phyloP scores from a whole-genome alignment of 129 eudicot genomes.

The Solidago caesia region DNA sequence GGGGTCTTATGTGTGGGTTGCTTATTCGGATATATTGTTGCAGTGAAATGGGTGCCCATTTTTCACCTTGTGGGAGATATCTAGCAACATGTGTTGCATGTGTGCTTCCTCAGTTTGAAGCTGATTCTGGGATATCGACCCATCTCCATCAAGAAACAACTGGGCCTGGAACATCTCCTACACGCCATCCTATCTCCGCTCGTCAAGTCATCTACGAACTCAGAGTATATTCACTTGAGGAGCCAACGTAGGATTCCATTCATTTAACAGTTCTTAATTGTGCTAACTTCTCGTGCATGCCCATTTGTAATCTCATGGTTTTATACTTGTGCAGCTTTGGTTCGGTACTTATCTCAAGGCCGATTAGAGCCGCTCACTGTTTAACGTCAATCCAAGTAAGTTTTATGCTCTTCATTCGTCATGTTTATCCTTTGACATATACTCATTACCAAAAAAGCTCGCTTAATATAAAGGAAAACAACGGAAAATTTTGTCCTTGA shows the following conservation, averaged over 20 bases:
- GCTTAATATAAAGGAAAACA: background rate
- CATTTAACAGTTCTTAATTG: background rate
- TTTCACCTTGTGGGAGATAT: constrained; percentile 82
- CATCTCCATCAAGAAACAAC: constrained; percentile 43
- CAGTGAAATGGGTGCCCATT: constrained; percentile 87
- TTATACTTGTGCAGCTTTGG: constrained; percentile 49
- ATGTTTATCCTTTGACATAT: background rate
- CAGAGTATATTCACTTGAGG: constrained; percentile 65
- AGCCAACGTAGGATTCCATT: constrained; percentile 43
- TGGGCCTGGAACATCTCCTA: constrained; percentile 69
- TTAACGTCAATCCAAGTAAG: constrained; percentile 70
- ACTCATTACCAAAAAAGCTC: background rate
- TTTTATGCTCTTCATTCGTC: background rate
- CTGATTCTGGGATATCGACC: constrained; percentile 48
- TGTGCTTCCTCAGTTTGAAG: constrained; percentile 52
- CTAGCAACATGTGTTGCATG: constrained; percentile 79
- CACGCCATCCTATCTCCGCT: constrained; percentile 69
- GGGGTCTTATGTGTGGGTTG: background rate
- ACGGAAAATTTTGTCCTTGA: background rate
- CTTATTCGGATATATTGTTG: constrained; percentile 22
- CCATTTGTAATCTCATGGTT: constrained; percentile 4
- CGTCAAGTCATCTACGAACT: constrained; percentile 70
- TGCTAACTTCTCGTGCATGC: background rate
- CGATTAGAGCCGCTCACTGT: constrained; percentile 77
- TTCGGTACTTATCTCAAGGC: constrained; percentile 57